Evolutionary conservation across 2,329 filamentous ascomycete species (phyloP).

Genomic region (Beauveria sp.): DNA sequence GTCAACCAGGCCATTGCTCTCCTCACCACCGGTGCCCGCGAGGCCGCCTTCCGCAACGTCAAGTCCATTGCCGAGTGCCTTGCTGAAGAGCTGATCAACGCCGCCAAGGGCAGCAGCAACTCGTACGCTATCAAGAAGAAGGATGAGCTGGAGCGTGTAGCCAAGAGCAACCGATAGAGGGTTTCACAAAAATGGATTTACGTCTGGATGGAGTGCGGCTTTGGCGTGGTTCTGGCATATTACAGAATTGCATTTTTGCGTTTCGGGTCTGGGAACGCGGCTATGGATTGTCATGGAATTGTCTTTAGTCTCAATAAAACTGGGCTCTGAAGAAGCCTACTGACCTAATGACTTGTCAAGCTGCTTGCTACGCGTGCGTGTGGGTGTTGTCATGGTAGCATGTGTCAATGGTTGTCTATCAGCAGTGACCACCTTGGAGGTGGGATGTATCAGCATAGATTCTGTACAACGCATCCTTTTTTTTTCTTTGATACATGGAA

Average conservation of each 20-base stretch:
- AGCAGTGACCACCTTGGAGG: neutral
- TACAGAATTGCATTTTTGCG: constrained; percentile 39
- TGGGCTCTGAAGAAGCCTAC: constrained; percentile 24
- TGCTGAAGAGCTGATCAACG: constrained; percentile 99
- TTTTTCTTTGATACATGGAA: no score
- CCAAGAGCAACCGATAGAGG: constrained; percentile 99
- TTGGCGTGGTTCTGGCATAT: constrained; percentile 39
- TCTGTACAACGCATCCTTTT: no score
- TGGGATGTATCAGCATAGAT: no score
- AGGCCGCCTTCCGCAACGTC: constrained; percentile 99
- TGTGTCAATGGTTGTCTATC: neutral
- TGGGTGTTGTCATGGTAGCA: neutral
- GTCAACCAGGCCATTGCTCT: constrained; percentile 99
- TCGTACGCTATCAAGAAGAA: constrained; percentile 99
- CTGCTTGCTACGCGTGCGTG: neutral
- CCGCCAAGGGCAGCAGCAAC: constrained; percentile 99
- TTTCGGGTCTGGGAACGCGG: constrained; percentile 40
- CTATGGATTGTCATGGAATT: constrained; percentile 33
- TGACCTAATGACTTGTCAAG: constrained; percentile 1
- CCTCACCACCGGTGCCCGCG: constrained; percentile 96
- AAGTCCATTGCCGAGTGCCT: constrained; percentile 99
- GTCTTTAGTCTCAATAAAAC: constrained; percentile 37
- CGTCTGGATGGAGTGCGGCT: constrained; percentile 31
- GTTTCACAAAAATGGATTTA: constrained; percentile 17
- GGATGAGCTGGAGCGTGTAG: constrained; percentile 99